These are phyloP conservation scores for Gaillardinia entomophila DNA, from an alignment of 805 yeast genomes.

Conservation along the genomic window DNA sequence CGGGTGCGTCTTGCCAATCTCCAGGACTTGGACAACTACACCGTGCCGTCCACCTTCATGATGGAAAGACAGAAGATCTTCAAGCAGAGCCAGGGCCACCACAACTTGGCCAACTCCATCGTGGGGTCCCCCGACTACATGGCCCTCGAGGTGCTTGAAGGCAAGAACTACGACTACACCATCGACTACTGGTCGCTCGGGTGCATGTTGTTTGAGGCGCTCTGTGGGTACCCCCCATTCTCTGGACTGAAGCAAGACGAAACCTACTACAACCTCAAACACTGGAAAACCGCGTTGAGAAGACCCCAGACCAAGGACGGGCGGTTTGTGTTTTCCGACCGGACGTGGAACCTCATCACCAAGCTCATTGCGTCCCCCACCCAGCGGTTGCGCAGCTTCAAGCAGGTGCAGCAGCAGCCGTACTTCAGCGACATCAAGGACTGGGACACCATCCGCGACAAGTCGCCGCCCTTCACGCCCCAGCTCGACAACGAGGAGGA, in stretches of 20 bases:
- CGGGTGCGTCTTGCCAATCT: slow-evolving; percentile 60
- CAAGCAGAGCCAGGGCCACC: slow-evolving; percentile 72
- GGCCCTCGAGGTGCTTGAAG: slow-evolving; percentile 97
- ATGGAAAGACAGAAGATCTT: slow-evolving; percentile 85
- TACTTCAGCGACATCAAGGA: slow-evolving; percentile 76
- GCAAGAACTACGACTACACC: slow-evolving; percentile 88
- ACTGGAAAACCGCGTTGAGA: slow-evolving; percentile 83
- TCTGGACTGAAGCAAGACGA: slow-evolving; percentile 92
- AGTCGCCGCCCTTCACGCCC: slow-evolving; percentile 93
- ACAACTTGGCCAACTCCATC: slow-evolving; percentile 87
- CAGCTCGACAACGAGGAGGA: slow-evolving; percentile 95
- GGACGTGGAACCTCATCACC: slow-evolving; percentile 89
- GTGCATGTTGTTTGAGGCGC: slow-evolving; percentile 92
- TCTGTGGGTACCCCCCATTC: slow-evolving; percentile 96
- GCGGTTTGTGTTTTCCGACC: slow-evolving; percentile 85
- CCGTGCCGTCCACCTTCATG: slow-evolving; percentile 63
- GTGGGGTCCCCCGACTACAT: slow-evolving; percentile 99
- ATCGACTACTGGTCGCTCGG: slow-evolving; percentile 99
- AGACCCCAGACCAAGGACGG: slow-evolving; percentile 93
- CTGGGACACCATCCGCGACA: slow-evolving; percentile 63
- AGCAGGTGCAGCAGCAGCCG: slow-evolving; percentile 71
- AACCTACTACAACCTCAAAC: slow-evolving; percentile 86
- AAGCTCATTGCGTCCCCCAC: slow-evolving; percentile 76
- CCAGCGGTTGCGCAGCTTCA: slow-evolving; percentile 68
- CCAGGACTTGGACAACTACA: slow-evolving; percentile 62